Conservation (phyloP, 2,329 filamentous ascomycete genomes). For the Piedraia hortae region DNA sequence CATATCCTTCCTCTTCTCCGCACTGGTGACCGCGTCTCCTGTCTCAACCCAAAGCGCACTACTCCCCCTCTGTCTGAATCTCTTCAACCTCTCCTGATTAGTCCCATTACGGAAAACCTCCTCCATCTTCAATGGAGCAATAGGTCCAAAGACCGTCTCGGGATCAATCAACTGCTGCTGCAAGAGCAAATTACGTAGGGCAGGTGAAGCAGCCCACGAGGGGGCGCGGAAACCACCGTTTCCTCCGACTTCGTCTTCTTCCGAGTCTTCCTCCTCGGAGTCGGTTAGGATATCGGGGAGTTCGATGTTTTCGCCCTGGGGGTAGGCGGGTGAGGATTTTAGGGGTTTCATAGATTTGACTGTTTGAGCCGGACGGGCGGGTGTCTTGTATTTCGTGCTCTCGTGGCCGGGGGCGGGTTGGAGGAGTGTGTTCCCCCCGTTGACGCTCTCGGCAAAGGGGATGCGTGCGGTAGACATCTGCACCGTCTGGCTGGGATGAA, state of each 20-base stretch:
- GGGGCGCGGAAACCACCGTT: conserved; percentile 32
- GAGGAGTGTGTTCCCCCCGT: conserved; percentile 18
- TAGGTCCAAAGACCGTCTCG: conserved; percentile 63
- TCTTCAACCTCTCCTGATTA: conserved; percentile 59
- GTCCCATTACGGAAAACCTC: conserved; percentile 57
- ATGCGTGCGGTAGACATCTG: conserved; percentile 73
- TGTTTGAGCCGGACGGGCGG: conserved; percentile 22
- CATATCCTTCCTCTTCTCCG: conserved; percentile 58
- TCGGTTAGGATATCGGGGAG: conserved; percentile 90
- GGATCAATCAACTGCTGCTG: conserved; percentile 70
- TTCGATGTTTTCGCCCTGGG: conserved; percentile 69
- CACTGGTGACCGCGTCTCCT: conserved; percentile 53
- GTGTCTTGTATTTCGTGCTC: conserved; percentile 33
- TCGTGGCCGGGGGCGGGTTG: conserved; percentile 4
- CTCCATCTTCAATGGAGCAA: conserved; percentile 74
- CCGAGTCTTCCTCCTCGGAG: conserved; percentile 58
- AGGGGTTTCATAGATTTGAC: conserved; percentile 42
- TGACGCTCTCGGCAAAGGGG: conserved; percentile 51
- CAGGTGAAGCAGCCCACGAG: conserved; percentile 70
- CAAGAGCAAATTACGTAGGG: conserved; percentile 45
- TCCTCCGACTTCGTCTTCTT: conserved; percentile 23
- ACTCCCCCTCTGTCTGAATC: conserved; percentile 72
- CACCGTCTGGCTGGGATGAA: conserved; percentile 59
- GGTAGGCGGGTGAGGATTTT: conserved; percentile 61
- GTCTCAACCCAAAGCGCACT: conserved; percentile 75